Evolutionary conservation across 1,139 yeast species (phyloP), one percentile per base, ranked within the genome.

Genomic region (Saccharomyces hybrid): DNA sequence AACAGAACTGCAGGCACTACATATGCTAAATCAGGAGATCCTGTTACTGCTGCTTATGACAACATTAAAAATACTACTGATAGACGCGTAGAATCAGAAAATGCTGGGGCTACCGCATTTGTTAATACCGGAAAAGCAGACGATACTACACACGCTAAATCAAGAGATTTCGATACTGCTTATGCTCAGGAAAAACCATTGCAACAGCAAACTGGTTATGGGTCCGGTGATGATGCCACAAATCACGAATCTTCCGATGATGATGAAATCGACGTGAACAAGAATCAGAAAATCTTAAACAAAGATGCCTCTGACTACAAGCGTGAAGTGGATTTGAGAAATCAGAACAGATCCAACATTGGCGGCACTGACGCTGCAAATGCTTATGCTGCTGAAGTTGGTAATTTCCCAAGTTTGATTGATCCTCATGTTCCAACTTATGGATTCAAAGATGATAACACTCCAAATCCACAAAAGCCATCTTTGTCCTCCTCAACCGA

Each of bases 381-480:
- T 11, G 52, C 50, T 11, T 57, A 56, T 14, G 48, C 55, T 4
- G 50, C 54, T 3, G 52, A 52, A 27, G 58, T 61, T 11, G 63
- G 60, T n/a, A 58, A 62, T 52, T 51, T 49, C 42, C 65, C 67
- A 31, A 62, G 66, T 53, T 29, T 64, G 48, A 58, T 64, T 11
- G 66, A 64, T 46, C 66, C 67, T 24, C 48, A 47, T 6, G 60
- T 58, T 2, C 58, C 60, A 5, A 64, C 67, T 4, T 64, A 64
- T 44, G 64, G 63, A 8, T 54, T 54, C 26, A 52, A 51, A 52
- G 50, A 54, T 19, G 11, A 19, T 11, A 24, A 21, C 9, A 42
- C 21, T 12, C 24, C 27, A 5, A 14, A 9, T 14, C 16, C 27
- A n/a, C 31, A 21, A 50, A 42, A 28, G 8, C 38, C 4, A 7